Evolutionary conservation across 768 basidiomycete species (phyloP).

Genomic region (Xerocomellus intermedius): DNA sequence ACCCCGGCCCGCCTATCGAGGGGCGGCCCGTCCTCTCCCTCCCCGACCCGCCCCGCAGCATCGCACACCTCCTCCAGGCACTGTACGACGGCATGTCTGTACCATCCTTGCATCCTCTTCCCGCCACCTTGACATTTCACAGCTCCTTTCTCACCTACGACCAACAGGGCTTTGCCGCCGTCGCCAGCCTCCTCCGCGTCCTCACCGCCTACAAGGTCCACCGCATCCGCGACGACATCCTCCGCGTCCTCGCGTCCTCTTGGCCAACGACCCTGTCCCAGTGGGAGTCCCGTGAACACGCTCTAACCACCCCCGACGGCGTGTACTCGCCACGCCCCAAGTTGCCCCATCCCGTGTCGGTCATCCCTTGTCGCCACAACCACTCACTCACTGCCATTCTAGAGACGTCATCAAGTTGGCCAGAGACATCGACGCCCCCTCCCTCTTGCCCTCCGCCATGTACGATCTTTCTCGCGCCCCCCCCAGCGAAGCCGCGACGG

Average conservation of each 20-base stretch:
- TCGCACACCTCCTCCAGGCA: slow-evolving; percentile 57
- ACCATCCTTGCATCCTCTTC: neutral
- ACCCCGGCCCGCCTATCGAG: slow-evolving; percentile 39
- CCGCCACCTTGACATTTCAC: slow-evolving; percentile 15
- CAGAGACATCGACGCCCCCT: slow-evolving; percentile 49
- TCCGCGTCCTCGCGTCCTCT: slow-evolving; percentile 47
- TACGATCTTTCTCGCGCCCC: slow-evolving; percentile 74
- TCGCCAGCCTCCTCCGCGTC: slow-evolving; percentile 58
- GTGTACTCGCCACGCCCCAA: slow-evolving; percentile 53
- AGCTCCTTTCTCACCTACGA: slow-evolving; percentile 51
- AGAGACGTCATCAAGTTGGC: slow-evolving; percentile 71
- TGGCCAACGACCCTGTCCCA: slow-evolving; percentile 64
- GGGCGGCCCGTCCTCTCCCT: slow-evolving; percentile 56
- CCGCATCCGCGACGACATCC: slow-evolving; percentile 54
- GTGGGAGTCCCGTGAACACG: slow-evolving; percentile 71
- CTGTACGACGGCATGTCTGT: slow-evolving; percentile 72
- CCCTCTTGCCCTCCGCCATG: slow-evolving; percentile 72
- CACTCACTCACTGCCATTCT: slow-evolving; percentile 6
- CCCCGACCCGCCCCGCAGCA: slow-evolving; percentile 53
- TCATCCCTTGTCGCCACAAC: slow-evolving; percentile 8
- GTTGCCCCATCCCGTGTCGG: slow-evolving; percentile 71
- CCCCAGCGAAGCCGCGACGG: slow-evolving; percentile 59
- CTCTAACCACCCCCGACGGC: slow-evolving; percentile 47
- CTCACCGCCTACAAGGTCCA: slow-evolving; percentile 63
- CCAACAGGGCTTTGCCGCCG: slow-evolving; percentile 47